Conservation (phyloP, 225 moss, liverwort and hornwort species). For the Rhytidiadelphus loreus region DNA sequence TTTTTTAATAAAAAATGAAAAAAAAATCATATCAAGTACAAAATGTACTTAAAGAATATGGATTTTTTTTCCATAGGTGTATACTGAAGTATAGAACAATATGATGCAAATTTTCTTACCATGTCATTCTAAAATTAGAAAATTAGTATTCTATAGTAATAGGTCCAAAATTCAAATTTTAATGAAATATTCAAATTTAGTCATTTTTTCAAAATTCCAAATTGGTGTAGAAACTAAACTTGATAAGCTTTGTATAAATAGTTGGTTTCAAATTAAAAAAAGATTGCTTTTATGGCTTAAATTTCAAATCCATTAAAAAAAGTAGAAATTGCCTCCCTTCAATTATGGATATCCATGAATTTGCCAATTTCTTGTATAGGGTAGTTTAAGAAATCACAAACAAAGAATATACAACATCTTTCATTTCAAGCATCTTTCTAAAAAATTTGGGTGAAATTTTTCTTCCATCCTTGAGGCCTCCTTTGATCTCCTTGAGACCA, state of each 20-base stretch:
- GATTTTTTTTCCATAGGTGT: background rate
- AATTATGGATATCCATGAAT: background rate
- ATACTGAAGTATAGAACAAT: background rate
- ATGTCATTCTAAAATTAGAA: background rate
- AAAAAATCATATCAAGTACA: background rate
- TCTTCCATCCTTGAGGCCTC: background rate
- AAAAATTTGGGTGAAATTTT: background rate
- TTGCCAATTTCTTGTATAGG: background rate
- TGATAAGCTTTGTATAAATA: background rate
- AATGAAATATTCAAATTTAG: background rate
- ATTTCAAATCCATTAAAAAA: background rate
- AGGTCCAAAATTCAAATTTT: background rate
- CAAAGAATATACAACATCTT: background rate
- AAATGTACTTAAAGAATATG: background rate
- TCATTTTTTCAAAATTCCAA: background rate
- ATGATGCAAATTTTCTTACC: background rate
- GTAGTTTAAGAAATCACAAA: background rate
- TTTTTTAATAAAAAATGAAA: background rate
- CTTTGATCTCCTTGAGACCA: background rate
- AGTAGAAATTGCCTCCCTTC: background rate
- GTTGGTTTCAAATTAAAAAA: background rate
- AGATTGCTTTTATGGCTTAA: background rate
- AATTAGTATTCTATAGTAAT: rapidly evolving
- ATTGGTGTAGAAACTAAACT: background rate
- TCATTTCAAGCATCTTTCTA: background rate